Evolutionary conservation across 192 early-diverging fungal species (phyloP).

Genomic region (Entophlyctis luteolus): DNA sequence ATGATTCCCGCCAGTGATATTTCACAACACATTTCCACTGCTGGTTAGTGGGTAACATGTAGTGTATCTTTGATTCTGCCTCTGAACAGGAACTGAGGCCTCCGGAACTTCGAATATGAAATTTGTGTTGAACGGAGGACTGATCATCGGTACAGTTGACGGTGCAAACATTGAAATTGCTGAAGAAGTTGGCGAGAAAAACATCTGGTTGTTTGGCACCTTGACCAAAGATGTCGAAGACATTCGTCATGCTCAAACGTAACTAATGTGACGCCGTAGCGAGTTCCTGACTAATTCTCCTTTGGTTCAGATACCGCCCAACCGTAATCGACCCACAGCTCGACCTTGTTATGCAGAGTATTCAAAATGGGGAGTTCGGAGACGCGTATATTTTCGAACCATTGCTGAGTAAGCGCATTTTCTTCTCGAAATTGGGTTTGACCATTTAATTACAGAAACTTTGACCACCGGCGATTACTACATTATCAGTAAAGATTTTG

Average conservation of each 20-base stretch:
- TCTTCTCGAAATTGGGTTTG: not conserved
- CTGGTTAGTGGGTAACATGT: constrained; percentile 44
- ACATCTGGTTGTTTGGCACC: constrained; percentile 97
- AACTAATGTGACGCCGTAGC: not conserved
- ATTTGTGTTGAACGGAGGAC: constrained; percentile 97
- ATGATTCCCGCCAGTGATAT: constrained; percentile 97
- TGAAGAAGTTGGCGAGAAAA: constrained; percentile 93
- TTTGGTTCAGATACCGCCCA: constrained; percentile 57
- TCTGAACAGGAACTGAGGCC: constrained; percentile 85
- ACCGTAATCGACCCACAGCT: constrained; percentile 75
- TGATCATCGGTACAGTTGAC: constrained; percentile 96
- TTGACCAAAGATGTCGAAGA: constrained; percentile 90
- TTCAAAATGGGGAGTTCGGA: constrained; percentile 79
- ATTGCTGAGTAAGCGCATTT: constrained; percentile 23
- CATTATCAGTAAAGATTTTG: constrained; percentile 81
- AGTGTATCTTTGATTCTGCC: not conserved
- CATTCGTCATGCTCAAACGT: constrained; percentile 83
- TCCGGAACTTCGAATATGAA: constrained; percentile 99
- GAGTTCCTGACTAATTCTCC: no score
- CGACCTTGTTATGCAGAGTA: constrained; percentile 73
- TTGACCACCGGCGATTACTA: constrained; percentile 78
- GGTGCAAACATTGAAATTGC: constrained; percentile 98
- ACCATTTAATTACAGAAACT: constrained; percentile 40
- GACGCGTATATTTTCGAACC: constrained; percentile 53
- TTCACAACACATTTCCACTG: constrained; percentile 99